These are phyloP conservation scores for Huntiella omanensis DNA, from an alignment of 2,329 filamentous ascomycete genomes.

Conservation along the genomic window DNA sequence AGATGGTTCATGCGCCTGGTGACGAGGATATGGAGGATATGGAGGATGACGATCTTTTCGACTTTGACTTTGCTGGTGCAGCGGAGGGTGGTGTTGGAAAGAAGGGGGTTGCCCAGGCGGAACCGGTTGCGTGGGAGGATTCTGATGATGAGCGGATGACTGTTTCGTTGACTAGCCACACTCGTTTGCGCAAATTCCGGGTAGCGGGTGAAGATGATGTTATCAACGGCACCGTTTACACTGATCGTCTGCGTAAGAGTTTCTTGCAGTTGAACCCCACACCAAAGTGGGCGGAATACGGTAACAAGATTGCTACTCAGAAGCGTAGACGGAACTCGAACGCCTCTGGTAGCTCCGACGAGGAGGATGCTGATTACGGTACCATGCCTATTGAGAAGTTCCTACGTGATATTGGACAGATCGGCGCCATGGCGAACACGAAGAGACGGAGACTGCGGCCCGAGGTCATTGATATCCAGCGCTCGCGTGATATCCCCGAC, in stretches of 20 bases:
- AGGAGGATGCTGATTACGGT: slow-evolving; percentile 36
- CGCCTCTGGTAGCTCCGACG: slow-evolving; percentile 20
- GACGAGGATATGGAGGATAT: slow-evolving; percentile 34
- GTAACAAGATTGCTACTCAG: slow-evolving; percentile 31
- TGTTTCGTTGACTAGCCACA: slow-evolving; percentile 61
- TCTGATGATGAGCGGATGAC: slow-evolving; percentile 83
- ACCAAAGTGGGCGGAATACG: slow-evolving; percentile 39
- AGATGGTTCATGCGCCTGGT: slow-evolving; percentile 22
- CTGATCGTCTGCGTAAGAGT: slow-evolving; percentile 59
- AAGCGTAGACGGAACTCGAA: slow-evolving; percentile 32
- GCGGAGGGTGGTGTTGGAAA: neutral
- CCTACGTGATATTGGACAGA: slow-evolving; percentile 52
- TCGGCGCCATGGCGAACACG: slow-evolving; percentile 34
- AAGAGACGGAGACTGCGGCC: slow-evolving; percentile 60
- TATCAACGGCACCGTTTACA: slow-evolving; percentile 73
- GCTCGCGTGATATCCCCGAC: slow-evolving; percentile 68
- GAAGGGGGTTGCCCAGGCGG: slow-evolving; percentile 15
- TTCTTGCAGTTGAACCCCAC: slow-evolving; percentile 41
- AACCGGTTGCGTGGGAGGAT: slow-evolving; percentile 58
- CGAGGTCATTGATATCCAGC: slow-evolving; percentile 78
- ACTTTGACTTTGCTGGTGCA: slow-evolving; percentile 38
- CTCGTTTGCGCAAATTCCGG: slow-evolving; percentile 65
- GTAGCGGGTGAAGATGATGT: slow-evolving; percentile 67
- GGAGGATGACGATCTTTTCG: slow-evolving; percentile 70
- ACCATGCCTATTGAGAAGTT: slow-evolving; percentile 63